Conservation (phyloP, 2,329 filamentous ascomycete genomes). For the Neonectria neomacrospora region DNA sequence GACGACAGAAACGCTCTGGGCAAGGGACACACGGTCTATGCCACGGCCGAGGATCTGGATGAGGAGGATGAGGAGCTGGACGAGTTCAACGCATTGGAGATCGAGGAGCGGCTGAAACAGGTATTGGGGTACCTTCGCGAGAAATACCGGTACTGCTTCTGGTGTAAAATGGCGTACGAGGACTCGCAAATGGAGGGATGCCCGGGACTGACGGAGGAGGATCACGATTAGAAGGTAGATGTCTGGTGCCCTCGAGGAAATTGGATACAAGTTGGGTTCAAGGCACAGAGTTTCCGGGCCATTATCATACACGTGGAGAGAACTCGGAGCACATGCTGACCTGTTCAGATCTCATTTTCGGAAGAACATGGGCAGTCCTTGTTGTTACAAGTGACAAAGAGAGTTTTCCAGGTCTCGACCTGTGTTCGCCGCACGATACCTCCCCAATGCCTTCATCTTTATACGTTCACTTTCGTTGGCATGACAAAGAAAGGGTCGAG, state of each 20-base stretch:
- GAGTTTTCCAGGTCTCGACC: neutral
- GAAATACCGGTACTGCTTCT: conserved; percentile 88
- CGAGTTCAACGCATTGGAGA: conserved; percentile 77
- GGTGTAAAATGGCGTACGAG: conserved; percentile 89
- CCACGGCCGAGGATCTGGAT: conserved; percentile 75
- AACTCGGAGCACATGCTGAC: no score
- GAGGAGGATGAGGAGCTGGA: conserved; percentile 85
- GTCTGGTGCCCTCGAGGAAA: neutral
- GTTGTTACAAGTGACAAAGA: neutral
- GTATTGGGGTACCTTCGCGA: conserved; percentile 77
- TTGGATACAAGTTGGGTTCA: neutral
- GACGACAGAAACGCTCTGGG: conserved; percentile 79
- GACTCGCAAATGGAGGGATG: conserved; percentile 84
- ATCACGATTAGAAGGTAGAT: conserved; percentile 64
- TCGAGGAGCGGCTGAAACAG: conserved; percentile 72
- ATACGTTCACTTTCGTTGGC: neutral
- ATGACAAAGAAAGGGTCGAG: neutral
- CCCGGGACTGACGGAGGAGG: conserved; percentile 87
- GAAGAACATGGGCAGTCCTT: neutral
- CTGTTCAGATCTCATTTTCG: neutral
- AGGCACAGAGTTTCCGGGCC: neutral
- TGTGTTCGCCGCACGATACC: no score
- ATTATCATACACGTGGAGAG: neutral
- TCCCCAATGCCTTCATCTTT: neutral
- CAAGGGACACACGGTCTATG: conserved; percentile 64